phyloP scores from a whole-genome alignment of 2,329 filamentous ascomycete genomes.

The Ustulina deusta region DNA sequence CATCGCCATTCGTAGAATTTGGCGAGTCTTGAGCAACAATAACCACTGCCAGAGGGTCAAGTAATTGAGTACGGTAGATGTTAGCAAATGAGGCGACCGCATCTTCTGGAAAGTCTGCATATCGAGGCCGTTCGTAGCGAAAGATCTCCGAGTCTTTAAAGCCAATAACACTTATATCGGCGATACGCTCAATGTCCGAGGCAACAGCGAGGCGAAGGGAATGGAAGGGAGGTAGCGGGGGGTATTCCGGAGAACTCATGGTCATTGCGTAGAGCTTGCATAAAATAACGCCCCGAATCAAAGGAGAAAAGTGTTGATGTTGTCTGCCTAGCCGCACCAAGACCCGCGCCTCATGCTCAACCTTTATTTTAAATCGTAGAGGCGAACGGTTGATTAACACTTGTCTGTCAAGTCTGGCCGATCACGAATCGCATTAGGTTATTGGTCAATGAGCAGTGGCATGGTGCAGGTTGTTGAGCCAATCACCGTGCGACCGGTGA shows the following conservation, averaged over 20 bases:
- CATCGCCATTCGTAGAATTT: not conserved
- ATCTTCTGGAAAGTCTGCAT: conserved; percentile 1
- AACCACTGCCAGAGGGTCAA: conserved; percentile 8
- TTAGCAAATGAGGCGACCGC: conserved; percentile 13
- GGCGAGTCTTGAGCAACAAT: conserved; percentile 9
- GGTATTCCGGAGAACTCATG: not conserved
- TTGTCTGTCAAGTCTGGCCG: no score
- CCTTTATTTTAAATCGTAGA: not conserved
- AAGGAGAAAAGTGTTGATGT: not conserved
- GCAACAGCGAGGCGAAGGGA: conserved; percentile 6
- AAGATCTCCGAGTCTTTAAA: conserved; percentile 12
- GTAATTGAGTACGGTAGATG: conserved; percentile 11
- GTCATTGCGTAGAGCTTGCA: not conserved
- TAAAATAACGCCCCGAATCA: not conserved
- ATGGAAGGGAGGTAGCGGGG: not conserved
- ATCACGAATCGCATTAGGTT: no score
- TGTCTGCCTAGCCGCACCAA: not conserved
- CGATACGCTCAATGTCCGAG: conserved; percentile 14
- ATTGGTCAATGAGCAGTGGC: not conserved
- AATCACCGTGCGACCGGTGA: conserved; percentile 1
- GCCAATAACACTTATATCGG: conserved; percentile 5
- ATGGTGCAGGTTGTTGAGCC: not conserved
- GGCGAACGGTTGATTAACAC: no score
- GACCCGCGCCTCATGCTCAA: not conserved
- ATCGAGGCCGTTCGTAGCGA: conserved; percentile 14